phyloP scores from a whole-genome alignment of 768 basidiomycete species.

The Lactarius sp. region DNA sequence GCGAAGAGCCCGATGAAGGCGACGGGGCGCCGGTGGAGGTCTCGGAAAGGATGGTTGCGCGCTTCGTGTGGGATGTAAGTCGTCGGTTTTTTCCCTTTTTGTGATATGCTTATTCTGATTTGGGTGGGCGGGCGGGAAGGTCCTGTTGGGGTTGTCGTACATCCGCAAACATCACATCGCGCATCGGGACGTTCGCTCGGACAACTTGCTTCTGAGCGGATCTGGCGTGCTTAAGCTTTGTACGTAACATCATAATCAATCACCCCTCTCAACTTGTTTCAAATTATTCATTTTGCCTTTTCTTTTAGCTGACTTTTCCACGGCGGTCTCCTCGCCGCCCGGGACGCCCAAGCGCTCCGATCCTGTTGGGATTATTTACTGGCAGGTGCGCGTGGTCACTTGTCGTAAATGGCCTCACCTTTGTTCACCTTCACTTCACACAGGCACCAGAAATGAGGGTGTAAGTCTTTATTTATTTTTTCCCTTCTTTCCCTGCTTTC shows the following conservation, averaged over 20 bases:
- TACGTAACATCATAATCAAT: conserved; percentile 28
- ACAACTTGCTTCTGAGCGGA: conserved; percentile 70
- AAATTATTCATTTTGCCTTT: not conserved
- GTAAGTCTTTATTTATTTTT: conserved; percentile 48
- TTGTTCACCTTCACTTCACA: not conserved
- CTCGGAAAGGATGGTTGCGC: conserved; percentile 63
- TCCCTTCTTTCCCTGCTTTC: too few relatives aligned
- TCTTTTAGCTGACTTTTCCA: conserved; percentile 67
- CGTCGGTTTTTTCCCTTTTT: not conserved
- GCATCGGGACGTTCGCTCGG: conserved; percentile 80
- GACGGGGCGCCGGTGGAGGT: conserved; percentile 55
- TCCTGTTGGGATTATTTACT: conserved; percentile 67
- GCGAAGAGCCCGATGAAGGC: conserved; percentile 32
- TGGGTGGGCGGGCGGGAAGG: conserved; percentile 35
- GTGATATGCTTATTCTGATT: not conserved
- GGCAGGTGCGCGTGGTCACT: conserved; percentile 51
- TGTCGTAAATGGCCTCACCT: not conserved
- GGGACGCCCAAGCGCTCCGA: conserved; percentile 51
- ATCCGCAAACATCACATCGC: conserved; percentile 63
- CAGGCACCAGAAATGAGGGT: conserved; percentile 70
- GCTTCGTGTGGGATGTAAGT: conserved; percentile 75
- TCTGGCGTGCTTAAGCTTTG: conserved; percentile 71
- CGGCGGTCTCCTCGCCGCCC: conserved; percentile 56
- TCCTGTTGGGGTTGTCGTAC: conserved; percentile 60
- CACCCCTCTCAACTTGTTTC: not conserved